These are phyloP conservation scores for Sclerotinia nivalis DNA, from an alignment of 2,329 filamentous ascomycete genomes.

Conservation along the genomic window DNA sequence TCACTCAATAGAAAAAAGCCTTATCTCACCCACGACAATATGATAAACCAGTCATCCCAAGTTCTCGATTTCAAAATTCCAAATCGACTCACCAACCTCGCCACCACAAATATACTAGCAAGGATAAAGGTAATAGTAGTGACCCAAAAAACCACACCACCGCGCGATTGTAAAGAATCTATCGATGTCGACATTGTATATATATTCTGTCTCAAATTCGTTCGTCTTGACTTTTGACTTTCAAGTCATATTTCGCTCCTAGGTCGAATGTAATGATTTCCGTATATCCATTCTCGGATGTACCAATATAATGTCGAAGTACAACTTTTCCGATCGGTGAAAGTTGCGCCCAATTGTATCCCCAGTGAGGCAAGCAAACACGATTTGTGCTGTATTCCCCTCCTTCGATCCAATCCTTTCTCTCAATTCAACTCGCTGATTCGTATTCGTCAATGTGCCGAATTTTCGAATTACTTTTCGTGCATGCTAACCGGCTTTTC, in stretches of 20 bases:
- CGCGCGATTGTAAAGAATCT: conserved; percentile 36
- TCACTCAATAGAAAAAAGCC: not conserved
- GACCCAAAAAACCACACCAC: conserved; percentile 66
- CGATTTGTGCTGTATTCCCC: not conserved
- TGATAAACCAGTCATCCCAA: conserved; percentile 79
- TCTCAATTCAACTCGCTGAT: not conserved
- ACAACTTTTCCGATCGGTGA: not conserved
- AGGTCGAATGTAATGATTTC: not conserved
- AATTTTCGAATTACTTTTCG: conserved; percentile 11
- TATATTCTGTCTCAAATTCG: not conserved
- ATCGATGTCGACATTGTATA: conserved; percentile 17
- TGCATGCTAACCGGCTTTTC: conserved; percentile 9
- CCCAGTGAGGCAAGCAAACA: conserved; percentile 7
- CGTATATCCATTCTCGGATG: conserved; percentile 16
- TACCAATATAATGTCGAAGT: not conserved
- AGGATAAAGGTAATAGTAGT: conserved; percentile 68
- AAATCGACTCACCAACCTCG: conserved; percentile 71
- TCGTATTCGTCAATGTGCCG: conserved; percentile 6
- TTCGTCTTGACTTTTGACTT: not conserved
- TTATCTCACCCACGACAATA: conserved; percentile 67
- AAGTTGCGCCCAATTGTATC: not conserved
- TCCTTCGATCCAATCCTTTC: not conserved
- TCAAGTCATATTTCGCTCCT: conserved; percentile 2
- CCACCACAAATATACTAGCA: conserved; percentile 71
- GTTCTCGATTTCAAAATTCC: conserved; percentile 71